These are phyloP conservation scores for Penicillium sp. DNA, from an alignment of 2,329 filamentous ascomycete genomes.

Conservation along the genomic window DNA sequence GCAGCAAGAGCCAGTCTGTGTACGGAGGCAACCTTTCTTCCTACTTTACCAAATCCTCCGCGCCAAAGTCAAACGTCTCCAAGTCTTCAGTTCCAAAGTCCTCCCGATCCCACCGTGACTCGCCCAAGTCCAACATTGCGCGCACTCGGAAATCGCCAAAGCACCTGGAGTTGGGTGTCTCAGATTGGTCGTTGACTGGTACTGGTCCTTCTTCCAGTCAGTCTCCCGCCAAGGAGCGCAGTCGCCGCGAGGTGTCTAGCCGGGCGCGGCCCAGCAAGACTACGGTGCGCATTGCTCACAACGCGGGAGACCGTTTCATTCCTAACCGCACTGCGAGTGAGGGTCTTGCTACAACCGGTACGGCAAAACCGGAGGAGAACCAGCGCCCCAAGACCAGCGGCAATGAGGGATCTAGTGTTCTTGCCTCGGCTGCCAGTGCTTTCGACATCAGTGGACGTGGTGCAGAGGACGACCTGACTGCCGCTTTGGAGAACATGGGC, in stretches of 20 bases:
- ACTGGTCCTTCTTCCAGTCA: conserved; percentile 61
- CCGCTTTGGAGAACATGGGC: conserved; percentile 75
- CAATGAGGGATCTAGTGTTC: conserved; percentile 68
- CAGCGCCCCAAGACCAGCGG: conserved; percentile 69
- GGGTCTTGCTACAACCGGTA: conserved; percentile 75
- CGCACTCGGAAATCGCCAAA: conserved; percentile 69
- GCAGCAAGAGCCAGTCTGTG: conserved; percentile 63
- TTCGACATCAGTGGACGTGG: conserved; percentile 61
- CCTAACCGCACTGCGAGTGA: conserved; percentile 90
- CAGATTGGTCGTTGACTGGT: conserved; percentile 85
- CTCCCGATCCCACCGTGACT: conserved; percentile 66
- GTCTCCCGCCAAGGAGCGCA: conserved; percentile 61
- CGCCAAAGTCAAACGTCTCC: conserved; percentile 7
- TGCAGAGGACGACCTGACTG: conserved; percentile 69
- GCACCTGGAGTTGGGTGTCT: conserved; percentile 85
- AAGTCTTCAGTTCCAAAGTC: conserved; percentile 36
- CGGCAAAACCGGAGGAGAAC: conserved; percentile 79
- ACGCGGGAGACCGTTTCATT: conserved; percentile 88
- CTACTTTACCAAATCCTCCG: conserved; percentile 59
- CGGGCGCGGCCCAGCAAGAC: conserved; percentile 63
- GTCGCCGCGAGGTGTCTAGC: conserved; percentile 53
- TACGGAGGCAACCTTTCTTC: conserved; percentile 77
- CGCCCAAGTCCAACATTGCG: conserved; percentile 90
- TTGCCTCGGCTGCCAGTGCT: conserved; percentile 69
- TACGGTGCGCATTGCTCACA: conserved; percentile 64